These are phyloP conservation scores for Dictyostelium brefeldianum DNA, from an alignment of 78 protist species.

Conservation along the genomic window DNA sequence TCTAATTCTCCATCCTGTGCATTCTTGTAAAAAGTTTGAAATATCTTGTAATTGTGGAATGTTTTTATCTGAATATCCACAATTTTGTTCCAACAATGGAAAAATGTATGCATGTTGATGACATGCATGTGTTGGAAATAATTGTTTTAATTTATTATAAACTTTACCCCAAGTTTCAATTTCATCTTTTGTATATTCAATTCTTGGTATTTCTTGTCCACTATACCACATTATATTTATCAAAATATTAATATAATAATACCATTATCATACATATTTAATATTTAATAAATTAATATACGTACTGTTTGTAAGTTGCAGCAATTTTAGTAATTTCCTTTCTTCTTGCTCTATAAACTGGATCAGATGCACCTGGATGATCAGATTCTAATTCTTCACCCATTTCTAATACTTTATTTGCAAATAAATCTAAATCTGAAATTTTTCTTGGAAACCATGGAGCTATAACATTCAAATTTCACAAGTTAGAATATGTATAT, in stretches of 20 bases:
- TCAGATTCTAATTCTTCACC: slow-evolving; percentile 89
- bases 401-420: slow-evolving; percentile 60
- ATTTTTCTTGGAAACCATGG: slow-evolving; percentile 86
- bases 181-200: slow-evolving; percentile 90
- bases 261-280: background rate
- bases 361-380: slow-evolving; percentile 95
- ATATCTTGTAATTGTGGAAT: slow-evolving; percentile 93
- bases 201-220: slow-evolving; percentile 87
- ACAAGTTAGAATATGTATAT: no score
- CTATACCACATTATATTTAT: background rate
- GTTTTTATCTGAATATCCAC: slow-evolving; percentile 86
- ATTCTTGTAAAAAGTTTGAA: slow-evolving; percentile 78
- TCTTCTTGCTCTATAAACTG: slow-evolving; percentile 91
- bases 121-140: slow-evolving; percentile 94
- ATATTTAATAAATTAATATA: background rate
- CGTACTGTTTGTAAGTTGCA: slow-evolving; percentile 71
- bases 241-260: background rate
- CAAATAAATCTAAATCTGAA: slow-evolving; percentile 78
- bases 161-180: slow-evolving; percentile 87
- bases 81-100: slow-evolving; percentile 90
- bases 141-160: slow-evolving; percentile 78
- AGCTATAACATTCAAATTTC: background rate
- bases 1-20: slow-evolving; percentile 93
- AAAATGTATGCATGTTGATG: slow-evolving; percentile 79
- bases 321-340: slow-evolving; percentile 84